Base-by-base conservation (phyloP, 345 rosid species). In the Clarkia xantiana region DNA sequence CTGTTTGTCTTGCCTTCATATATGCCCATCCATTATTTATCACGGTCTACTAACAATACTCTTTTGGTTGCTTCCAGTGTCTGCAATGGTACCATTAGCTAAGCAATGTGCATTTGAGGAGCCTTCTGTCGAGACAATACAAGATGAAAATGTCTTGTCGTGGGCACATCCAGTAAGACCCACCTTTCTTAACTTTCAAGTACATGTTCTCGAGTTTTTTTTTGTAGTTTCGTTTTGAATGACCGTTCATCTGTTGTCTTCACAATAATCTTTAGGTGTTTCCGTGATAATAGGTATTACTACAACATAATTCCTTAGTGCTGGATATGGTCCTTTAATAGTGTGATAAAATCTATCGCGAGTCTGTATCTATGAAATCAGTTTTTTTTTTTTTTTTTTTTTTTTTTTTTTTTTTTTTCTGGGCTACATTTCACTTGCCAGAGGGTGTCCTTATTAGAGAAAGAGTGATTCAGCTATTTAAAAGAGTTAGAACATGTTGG, bases 91-190 rank as follows among this genome's bases (percentile, higher is more conserved):
- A 84, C 89, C 81, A 16, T 62, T 90, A 50, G 98, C 98, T 51
- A 86, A 81, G 71, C 96, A 81, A 58, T 81, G 93, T 68, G 98
- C 96, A 5, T 86, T 83, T 66, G 96, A 91, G 65, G 98, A 86
- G 68, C 98, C 96, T 42, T 77, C 81, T 44, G 90, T 86, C 60
- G 98, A 91, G 72, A 83, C 94, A 52, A 78, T 91, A 65, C 53
- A 74, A 6, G 94, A 93, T 22, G 96, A 91, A 58, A 91, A 81
- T 47, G 80, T 91, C 54, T 67, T 91, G 76, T 81, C 96, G 17
- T 83, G 94, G 96, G 94, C 94, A 9, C 84, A 81, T 71, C 77
- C 78, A 88, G 98, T 91, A 67, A 74, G 76, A 60, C 56, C 13
- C 25, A 60, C 56, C 13, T 49, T 49, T 23, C 15, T 49, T 23